Percentiles rank a stretch among this genome's conserved stretches.
phyloP scores from a whole-genome alignment of 2,329 filamentous ascomycete species.

The Xylariomycetidae sp. region DNA sequence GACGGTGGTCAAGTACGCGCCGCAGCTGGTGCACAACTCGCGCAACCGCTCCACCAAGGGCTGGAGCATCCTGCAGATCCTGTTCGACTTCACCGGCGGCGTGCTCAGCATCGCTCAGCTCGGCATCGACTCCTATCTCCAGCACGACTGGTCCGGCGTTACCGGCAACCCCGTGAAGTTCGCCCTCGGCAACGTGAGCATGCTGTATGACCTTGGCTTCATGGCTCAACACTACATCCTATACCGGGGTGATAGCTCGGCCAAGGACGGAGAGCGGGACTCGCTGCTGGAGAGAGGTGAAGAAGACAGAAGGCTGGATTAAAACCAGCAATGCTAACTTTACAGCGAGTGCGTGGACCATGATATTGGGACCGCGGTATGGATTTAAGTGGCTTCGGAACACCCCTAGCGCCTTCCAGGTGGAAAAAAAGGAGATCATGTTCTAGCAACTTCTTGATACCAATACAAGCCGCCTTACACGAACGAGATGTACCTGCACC shows the following conservation, averaged over 20 bases:
- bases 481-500: no score
- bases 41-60: conserved; percentile 78
- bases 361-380: no score
- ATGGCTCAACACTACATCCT: conserved; percentile 83
- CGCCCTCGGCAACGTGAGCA: conserved; percentile 74
- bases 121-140: conserved; percentile 74
- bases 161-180: conserved; percentile 92
- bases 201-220: conserved; percentile 82
- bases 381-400: no score
- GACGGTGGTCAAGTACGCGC: conserved; percentile 88
- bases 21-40: conserved; percentile 78
- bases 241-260: conserved; percentile 43
- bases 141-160: conserved; percentile 83
- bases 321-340: no score
- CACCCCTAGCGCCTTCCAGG: no score
- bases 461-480: no score
- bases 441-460: no score
- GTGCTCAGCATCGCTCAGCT: conserved; percentile 77
- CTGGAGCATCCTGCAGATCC: conserved; percentile 80
- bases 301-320: conserved; percentile 26
- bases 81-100: conserved; percentile 78
- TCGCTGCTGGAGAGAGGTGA: conserved; percentile 30
- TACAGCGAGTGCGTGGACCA: no score
- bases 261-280: conserved; percentile 29
- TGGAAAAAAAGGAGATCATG: no score